phyloP scores from a whole-genome alignment of 257 asterid species.

The Thymus quinquecostatus region DNA sequence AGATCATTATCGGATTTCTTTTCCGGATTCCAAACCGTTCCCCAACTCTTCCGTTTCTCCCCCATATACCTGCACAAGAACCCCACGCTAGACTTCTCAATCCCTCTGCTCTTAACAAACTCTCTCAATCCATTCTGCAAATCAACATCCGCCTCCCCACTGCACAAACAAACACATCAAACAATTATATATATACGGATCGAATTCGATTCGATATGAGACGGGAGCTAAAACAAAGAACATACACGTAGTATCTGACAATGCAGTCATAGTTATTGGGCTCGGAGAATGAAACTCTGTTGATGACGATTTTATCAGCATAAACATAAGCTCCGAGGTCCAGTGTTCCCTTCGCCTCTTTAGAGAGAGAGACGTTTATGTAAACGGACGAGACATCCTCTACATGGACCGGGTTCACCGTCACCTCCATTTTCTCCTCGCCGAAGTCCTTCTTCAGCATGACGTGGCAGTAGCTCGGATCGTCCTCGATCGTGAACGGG shows the following conservation, averaged over 20 bases:
- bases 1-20: background rate
- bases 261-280: too few species aligned
- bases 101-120: conserved; percentile 13
- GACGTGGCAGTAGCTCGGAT: too few species aligned
- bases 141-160: background rate
- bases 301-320: background rate
- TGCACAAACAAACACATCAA: background rate
- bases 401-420: too few species aligned
- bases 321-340: background rate
- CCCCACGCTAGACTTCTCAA: background rate
- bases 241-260: too few species aligned
- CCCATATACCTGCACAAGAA: conserved; percentile 14
- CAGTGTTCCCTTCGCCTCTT: background rate
- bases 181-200: background rate
- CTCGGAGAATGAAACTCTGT: too few species aligned
- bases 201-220: too few species aligned
- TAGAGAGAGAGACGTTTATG: too few species aligned
- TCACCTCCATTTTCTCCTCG: too few species aligned
- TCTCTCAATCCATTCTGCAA: background rate
- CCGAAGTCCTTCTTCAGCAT: too few species aligned
- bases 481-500: too few species aligned
- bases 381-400: too few species aligned
- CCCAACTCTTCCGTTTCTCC: background rate
- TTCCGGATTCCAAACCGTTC: background rate
- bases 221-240: too few species aligned